phyloP scores from a whole-genome alignment of 2,329 filamentous ascomycete genomes.

The Fusarium lyarnte region DNA sequence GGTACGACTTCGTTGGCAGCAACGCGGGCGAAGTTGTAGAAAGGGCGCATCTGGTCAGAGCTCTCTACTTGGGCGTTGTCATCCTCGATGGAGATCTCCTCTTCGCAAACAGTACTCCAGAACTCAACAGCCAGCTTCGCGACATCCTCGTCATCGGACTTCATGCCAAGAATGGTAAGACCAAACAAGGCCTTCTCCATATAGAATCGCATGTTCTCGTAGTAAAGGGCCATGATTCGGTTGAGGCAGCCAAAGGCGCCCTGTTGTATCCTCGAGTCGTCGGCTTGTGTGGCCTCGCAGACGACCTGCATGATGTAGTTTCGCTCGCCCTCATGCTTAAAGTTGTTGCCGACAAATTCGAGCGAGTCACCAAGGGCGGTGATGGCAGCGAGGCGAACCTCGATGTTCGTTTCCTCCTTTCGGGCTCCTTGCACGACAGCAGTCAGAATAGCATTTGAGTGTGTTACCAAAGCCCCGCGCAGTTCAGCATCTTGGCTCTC shows the following conservation, averaged over 20 bases:
- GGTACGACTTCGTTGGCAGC: constrained; percentile 95
- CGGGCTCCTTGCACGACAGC: constrained; percentile 97
- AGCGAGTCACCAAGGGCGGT: constrained; percentile 94
- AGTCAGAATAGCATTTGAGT: constrained; percentile 97
- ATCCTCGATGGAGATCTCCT: constrained; percentile 97
- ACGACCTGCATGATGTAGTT: constrained; percentile 99
- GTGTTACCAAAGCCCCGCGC: constrained; percentile 79
- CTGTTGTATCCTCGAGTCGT: constrained; percentile 91
- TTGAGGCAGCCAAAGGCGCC: constrained; percentile 97
- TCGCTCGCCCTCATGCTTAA: constrained; percentile 97
- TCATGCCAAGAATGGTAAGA: constrained; percentile 97
- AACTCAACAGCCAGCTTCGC: constrained; percentile 98
- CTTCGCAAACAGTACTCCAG: constrained; percentile 99
- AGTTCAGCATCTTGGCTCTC: constrained; percentile 92
- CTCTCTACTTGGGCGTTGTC: constrained; percentile 84
- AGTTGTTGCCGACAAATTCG: constrained; percentile 97
- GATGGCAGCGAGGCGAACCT: constrained; percentile 93
- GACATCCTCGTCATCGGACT: constrained; percentile 96
- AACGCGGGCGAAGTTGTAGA: constrained; percentile 95
- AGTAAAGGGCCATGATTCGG: constrained; percentile 98
- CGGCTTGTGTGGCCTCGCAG: constrained; percentile 96
- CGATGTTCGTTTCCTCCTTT: constrained; percentile 91
- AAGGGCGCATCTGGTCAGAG: constrained; percentile 85
- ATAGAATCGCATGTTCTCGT: constrained; percentile 99
- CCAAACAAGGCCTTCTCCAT: constrained; percentile 99